Conservation (phyloP, 1,139 yeast genomes). For the Fermentozyma sake region DNA sequence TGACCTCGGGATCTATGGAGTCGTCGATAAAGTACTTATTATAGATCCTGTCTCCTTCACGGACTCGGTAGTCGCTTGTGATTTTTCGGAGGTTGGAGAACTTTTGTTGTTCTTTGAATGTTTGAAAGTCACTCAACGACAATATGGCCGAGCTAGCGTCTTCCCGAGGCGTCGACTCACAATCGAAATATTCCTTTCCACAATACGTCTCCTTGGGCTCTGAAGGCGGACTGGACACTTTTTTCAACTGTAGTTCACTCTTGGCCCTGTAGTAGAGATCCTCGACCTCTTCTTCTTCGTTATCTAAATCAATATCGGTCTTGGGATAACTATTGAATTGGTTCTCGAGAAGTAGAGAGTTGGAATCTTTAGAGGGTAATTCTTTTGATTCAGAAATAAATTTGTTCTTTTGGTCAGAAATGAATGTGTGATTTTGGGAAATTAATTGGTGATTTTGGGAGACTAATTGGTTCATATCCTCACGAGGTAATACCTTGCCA, state of each 20-base stretch:
- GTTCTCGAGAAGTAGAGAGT: too few relatives aligned
- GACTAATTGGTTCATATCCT: slow-evolving; percentile 1
- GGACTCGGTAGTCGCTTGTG: slow-evolving; percentile 38
- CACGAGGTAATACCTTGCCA: too few relatives aligned
- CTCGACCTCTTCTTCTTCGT: slow-evolving; percentile 1
- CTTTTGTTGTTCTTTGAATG: slow-evolving; percentile 10
- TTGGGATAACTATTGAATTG: slow-evolving; percentile 2
- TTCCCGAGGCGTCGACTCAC: too few relatives aligned
- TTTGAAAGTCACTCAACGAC: slow-evolving; percentile 5
- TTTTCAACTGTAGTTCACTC: neutral
- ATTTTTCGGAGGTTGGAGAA: slow-evolving; percentile 11
- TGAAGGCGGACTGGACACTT: neutral
- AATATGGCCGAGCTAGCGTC: too few relatives aligned
- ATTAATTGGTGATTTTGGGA: neutral
- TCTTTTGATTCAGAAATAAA: neutral
- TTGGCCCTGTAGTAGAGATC: neutral
- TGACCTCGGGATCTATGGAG: slow-evolving; percentile 48
- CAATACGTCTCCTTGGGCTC: neutral
- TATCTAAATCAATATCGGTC: slow-evolving; percentile 4
- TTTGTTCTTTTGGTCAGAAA: too few relatives aligned
- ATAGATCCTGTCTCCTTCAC: slow-evolving; percentile 48
- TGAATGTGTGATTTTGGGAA: too few relatives aligned
- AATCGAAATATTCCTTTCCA: slow-evolving; percentile 1
- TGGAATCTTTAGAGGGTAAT: too few relatives aligned
- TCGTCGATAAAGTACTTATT: slow-evolving; percentile 36